These are phyloP conservation scores for Boechera divaricarpa DNA, from an alignment of 345 rosid species.

Conservation along the genomic window DNA sequence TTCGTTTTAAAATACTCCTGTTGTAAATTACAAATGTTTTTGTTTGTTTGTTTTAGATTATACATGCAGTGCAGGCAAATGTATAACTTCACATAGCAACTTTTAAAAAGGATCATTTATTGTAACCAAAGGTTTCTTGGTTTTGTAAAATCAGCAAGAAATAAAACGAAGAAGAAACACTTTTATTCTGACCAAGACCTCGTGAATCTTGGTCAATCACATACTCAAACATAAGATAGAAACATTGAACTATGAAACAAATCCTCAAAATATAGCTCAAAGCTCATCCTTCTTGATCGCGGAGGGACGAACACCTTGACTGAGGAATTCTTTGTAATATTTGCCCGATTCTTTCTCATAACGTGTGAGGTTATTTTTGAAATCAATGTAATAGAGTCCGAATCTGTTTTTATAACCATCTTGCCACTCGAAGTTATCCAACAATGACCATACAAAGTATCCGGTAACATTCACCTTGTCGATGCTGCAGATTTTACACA, in stretches of 20 bases:
- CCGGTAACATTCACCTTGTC: slow-evolving; percentile 49
- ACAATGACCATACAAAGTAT: slow-evolving; percentile 55
- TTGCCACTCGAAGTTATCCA: slow-evolving; percentile 57
- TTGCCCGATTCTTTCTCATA: slow-evolving; percentile 46
- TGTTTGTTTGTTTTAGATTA: no score
- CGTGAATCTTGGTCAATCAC: slow-evolving; percentile 12
- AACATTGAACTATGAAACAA: background rate
- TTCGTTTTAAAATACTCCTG: background rate
- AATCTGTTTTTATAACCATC: slow-evolving; percentile 46
- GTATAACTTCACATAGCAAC: background rate
- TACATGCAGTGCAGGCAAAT: background rate
- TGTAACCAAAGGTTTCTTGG: background rate
- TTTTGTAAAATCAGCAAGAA: slow-evolving; percentile 11
- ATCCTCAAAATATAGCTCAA: background rate
- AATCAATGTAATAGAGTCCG: slow-evolving; percentile 52
- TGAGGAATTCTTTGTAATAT: slow-evolving; percentile 50
- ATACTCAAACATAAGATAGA: background rate
- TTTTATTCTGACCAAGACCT: slow-evolving; percentile 37
- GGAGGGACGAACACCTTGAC: slow-evolving; percentile 29
- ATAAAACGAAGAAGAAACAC: background rate
- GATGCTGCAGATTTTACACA: slow-evolving; percentile 17
- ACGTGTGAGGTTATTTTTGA: slow-evolving; percentile 47
- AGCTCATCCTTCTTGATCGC: slow-evolving; percentile 28
- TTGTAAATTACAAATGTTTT: background rate
- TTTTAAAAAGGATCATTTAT: slow-evolving; percentile 7